A percentile compares a stretch with the other conserved stretches of the same genome.
Evolutionary conservation across 2,329 filamentous ascomycete species (phyloP).

Genomic region (Sporothrix variecibatus): DNA sequence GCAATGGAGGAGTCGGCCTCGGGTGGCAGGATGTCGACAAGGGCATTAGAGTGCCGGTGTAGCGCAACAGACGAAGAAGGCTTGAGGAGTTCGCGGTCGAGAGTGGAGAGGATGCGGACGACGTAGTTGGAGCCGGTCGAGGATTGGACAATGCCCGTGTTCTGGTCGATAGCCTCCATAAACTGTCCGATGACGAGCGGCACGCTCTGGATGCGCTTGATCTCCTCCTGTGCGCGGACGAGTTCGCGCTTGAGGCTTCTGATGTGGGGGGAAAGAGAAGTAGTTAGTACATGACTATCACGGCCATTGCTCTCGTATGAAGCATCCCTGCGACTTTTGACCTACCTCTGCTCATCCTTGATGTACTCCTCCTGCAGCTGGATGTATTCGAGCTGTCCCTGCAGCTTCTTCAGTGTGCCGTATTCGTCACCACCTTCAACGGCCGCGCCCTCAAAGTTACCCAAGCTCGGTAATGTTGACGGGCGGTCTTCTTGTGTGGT

Average conservation of each 20-base stretch:
- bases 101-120: slow-evolving; percentile 94
- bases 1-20: slow-evolving; percentile 98
- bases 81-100: slow-evolving; percentile 97
- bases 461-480: slow-evolving; percentile 83
- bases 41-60: slow-evolving; percentile 95
- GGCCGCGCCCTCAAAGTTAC: slow-evolving; percentile 81
- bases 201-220: slow-evolving; percentile 98
- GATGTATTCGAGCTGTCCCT: slow-evolving; percentile 96
- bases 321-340: not conserved
- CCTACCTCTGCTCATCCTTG: slow-evolving; percentile 95
- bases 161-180: slow-evolving; percentile 99
- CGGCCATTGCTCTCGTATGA: too few species aligned
- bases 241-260: slow-evolving; percentile 96
- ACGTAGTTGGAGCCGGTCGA: slow-evolving; percentile 99
- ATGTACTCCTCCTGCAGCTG: slow-evolving; percentile 99
- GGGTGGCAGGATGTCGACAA: slow-evolving; percentile 97
- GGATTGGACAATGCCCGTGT: slow-evolving; percentile 97
- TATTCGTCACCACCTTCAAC: slow-evolving; percentile 90
- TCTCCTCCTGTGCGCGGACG: slow-evolving; percentile 96
- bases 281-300: too few species aligned
- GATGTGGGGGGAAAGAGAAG: slow-evolving; percentile 1
- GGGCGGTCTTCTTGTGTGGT: slow-evolving; percentile 78
- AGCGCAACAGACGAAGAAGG: slow-evolving; percentile 96
- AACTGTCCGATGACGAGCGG: slow-evolving; percentile 98
- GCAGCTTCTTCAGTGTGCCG: slow-evolving; percentile 91